phyloP scores from a whole-genome alignment of 805 yeast genomes.

The Candida tallmaniae region DNA sequence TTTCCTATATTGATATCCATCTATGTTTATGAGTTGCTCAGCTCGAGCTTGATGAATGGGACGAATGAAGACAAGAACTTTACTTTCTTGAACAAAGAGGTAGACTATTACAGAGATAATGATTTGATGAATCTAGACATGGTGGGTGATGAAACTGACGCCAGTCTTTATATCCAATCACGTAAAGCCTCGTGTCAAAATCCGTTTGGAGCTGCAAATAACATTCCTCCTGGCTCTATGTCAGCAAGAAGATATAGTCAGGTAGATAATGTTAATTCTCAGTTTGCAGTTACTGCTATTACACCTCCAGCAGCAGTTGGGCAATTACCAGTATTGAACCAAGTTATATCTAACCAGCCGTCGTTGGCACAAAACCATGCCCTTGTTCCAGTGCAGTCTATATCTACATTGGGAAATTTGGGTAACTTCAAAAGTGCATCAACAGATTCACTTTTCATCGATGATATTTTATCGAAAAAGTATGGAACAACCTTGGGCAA shows the following conservation, averaged over 20 bases:
- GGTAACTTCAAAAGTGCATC: constrained; percentile 35
- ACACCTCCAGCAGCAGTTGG: not conserved
- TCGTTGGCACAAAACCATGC: constrained; percentile 6
- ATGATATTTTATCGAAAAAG: constrained; percentile 26
- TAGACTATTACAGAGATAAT: constrained; percentile 25
- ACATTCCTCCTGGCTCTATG: constrained; percentile 2
- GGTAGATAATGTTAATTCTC: constrained; percentile 12
- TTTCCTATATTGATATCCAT: constrained; percentile 32
- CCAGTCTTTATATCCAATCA: constrained; percentile 22
- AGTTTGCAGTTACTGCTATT: constrained; percentile 7
- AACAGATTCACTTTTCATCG: constrained; percentile 34
- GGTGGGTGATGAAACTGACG: constrained; percentile 21
- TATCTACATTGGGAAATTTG: constrained; percentile 29
- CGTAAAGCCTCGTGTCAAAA: constrained; percentile 20
- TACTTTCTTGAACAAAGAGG: constrained; percentile 29
- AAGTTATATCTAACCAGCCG: not conserved
- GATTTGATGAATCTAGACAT: constrained; percentile 21
- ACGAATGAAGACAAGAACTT: constrained; percentile 21
- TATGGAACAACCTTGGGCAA: constrained; percentile 17
- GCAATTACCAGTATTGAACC: not conserved
- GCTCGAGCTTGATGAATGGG: constrained; percentile 14
- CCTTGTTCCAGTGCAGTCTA: constrained; percentile 25
- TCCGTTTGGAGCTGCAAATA: constrained; percentile 1
- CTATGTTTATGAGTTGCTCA: constrained; percentile 27
- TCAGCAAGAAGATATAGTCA: constrained; percentile 13